phyloP scores from a whole-genome alignment of 2,329 filamentous ascomycete genomes.

The Fusarium oxysporum region DNA sequence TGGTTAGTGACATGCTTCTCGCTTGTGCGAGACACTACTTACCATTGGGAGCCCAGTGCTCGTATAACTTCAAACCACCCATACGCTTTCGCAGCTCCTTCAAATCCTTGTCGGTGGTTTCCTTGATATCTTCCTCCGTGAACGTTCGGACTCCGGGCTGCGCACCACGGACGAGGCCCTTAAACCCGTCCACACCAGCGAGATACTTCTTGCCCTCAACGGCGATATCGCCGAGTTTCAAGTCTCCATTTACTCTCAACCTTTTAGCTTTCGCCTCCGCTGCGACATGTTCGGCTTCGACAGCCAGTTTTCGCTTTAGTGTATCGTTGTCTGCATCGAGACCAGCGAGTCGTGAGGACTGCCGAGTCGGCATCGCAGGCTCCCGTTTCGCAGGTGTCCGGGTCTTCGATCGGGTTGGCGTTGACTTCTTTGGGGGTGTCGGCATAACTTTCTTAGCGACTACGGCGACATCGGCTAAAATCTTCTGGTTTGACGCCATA shows the following conservation, averaged over 20 bases:
- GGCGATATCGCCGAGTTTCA: conserved; percentile 80
- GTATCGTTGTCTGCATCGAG: conserved; percentile 61
- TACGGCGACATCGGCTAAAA: conserved; percentile 81
- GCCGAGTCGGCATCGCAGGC: conserved; percentile 62
- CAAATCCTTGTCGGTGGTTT: conserved; percentile 81
- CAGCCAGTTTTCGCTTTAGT: conserved; percentile 62
- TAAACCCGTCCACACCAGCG: conserved; percentile 73
- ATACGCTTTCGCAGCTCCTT: conserved; percentile 80
- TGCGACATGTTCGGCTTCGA: conserved; percentile 59
- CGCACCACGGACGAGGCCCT: conserved; percentile 70
- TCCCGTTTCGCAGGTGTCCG: conserved; percentile 61
- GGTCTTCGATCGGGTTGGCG: conserved; percentile 49
- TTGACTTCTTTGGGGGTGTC: conserved; percentile 58
- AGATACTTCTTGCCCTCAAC: conserved; percentile 85
- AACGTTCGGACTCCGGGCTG: conserved; percentile 88
- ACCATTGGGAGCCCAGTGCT: conserved; percentile 85
- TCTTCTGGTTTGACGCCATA: conserved; percentile 84
- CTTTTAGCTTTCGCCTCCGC: conserved; percentile 68
- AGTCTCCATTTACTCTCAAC: conserved; percentile 63
- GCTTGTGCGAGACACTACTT: conserved; percentile 43
- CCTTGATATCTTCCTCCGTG: conserved; percentile 81
- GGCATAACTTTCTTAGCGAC: conserved; percentile 77
- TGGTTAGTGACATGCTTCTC: not conserved
- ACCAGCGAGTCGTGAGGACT: conserved; percentile 69
- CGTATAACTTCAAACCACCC: conserved; percentile 81